Evolutionary conservation across 139 green algal species (phyloP), one percentile per base, ranked within the genome.

Genomic region (Limnomonas spitsbergensis): DNA sequence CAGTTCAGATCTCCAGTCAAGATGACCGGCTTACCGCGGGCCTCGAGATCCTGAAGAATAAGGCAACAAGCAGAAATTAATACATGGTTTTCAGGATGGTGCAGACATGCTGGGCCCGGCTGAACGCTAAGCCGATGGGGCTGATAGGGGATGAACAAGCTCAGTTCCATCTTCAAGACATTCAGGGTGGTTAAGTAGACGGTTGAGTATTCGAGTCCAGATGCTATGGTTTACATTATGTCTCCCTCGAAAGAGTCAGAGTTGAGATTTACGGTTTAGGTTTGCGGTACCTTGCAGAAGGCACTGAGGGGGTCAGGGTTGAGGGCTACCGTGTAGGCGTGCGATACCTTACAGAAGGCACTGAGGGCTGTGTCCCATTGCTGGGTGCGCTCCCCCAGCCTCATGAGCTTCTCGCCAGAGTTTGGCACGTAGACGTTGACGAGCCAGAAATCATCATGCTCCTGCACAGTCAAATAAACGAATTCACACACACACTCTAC

Each of bases 1-100:
- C 77, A 82, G 68, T 82, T 82, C 0, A 82, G 40, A 39, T 82
- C 77, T 38, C 77, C 77, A 3, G 81, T 82, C 31, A 91, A n/a
- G 6, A 92, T 75, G 40, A 93, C 85, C 34, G 85, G 85, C 72
- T 90, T 92, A 2, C 75, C 75, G 20, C 20, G 67, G 34, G 53
- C 67, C 40, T 77, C 34, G 40, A 73, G 29, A 32, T 87, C 74
- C 34, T 73, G 42, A 40, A 29, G 80, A 42, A 76, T 35, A 20
- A 70, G 29, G 56, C 56, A 70, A 36, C 20, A 61, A 20, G 14
- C 47, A 61, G 14, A 61, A 61, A n/a, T n/a, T n/a, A n/a, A n/a
- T n/a, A n/a, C n/a, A n/a, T n/a, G n/a, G n/a, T n/a, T n/a, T n/a
- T n/a, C n/a, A n/a, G n/a, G n/a, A n/a, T n/a, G n/a, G n/a, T n/a